These are phyloP conservation scores for Dendryphion nanum DNA, from an alignment of 2,329 filamentous ascomycete genomes.

Conservation along the genomic window DNA sequence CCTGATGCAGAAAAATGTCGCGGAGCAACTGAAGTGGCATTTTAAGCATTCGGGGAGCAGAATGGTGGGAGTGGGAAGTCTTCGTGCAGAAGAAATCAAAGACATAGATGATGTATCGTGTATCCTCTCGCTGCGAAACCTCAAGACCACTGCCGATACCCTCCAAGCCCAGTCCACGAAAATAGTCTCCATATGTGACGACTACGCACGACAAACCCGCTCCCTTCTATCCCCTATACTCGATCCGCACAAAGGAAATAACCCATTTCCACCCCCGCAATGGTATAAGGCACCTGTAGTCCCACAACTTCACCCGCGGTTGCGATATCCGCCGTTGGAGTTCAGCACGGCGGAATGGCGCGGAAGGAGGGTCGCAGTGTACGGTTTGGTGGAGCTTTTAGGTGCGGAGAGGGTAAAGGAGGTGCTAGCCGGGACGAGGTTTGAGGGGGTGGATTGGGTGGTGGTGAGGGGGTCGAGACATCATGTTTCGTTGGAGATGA, in stretches of 20 bases:
- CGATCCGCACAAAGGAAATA: conserved; percentile 27
- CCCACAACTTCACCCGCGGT: conserved; percentile 24
- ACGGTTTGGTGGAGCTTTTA: conserved; percentile 34
- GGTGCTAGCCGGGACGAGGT: conserved; percentile 22
- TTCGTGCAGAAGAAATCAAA: conserved; percentile 18
- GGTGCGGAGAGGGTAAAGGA: conserved; percentile 24
- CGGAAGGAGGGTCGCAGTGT: conserved; percentile 31
- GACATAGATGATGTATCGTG: conserved; percentile 27
- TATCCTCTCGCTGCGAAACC: conserved; percentile 23
- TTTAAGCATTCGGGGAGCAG: conserved; percentile 22
- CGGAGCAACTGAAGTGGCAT: conserved; percentile 38
- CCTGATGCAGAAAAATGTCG: conserved; percentile 36
- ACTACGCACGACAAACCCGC: conserved; percentile 17
- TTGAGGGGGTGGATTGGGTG: conserved; percentile 22
- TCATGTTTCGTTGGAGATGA: conserved; percentile 26
- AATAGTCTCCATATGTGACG: conserved; percentile 21
- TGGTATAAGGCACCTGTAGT: conserved; percentile 29
- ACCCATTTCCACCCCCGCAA: conserved; percentile 19
- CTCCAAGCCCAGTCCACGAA: conserved; percentile 11
- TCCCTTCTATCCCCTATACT: conserved; percentile 12
- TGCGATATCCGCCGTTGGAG: conserved; percentile 28
- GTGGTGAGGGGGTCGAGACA: conserved; percentile 27
- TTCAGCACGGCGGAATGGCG: conserved; percentile 30
- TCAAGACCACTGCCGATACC: conserved; percentile 26
- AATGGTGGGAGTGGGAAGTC: conserved; percentile 20